Percentiles rank a stretch among this genome's conserved stretches.
Conservation (phyloP, 1,284 basidiomycete genomes). For the Somion occarium region DNA sequence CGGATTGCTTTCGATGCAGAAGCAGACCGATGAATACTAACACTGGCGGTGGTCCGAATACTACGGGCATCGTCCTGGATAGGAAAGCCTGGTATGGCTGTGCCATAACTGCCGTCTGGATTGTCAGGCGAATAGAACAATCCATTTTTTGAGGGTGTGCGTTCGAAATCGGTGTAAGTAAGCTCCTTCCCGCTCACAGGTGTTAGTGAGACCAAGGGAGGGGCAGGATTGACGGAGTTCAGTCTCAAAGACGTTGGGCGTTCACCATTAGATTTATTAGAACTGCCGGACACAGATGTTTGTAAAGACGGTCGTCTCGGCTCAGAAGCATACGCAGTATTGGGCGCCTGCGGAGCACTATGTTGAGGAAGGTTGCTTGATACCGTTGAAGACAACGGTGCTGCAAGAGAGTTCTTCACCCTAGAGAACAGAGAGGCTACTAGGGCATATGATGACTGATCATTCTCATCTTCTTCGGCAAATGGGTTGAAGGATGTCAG, state of each 20-base stretch:
- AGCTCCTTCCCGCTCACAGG: constrained; percentile 74
- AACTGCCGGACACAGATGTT: constrained; percentile 39
- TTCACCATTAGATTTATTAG: constrained; percentile 46
- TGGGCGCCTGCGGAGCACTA: constrained; percentile 19
- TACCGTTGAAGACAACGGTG: constrained; percentile 50
- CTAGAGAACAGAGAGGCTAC: constrained; percentile 73
- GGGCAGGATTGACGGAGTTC: constrained; percentile 54
- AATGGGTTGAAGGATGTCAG: constrained; percentile 83
- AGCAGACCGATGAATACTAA: constrained; percentile 66
- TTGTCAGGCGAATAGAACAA: constrained; percentile 44
- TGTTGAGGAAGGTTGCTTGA: constrained; percentile 23
- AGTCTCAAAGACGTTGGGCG: constrained; percentile 53
- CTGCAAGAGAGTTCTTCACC: constrained; percentile 70
- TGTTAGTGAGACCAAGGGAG: constrained; percentile 76
- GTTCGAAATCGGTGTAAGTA: constrained; percentile 60
- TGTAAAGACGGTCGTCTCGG: constrained; percentile 51
- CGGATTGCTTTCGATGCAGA: constrained; percentile 89
- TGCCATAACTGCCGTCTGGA: constrained; percentile 64
- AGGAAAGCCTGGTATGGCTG: constrained; percentile 78
- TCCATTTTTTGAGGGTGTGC: constrained; percentile 50
- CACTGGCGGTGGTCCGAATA: constrained; percentile 64
- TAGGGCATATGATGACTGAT: constrained; percentile 75
- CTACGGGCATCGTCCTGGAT: constrained; percentile 80
- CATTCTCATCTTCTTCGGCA: constrained; percentile 81
- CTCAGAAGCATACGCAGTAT: constrained; percentile 33